Evolutionary conservation across 192 early-diverging fungal species (phyloP), one percentile per base, ranked within the genome.

Genomic region (Tieghemiomyces parasiticus): DNA sequence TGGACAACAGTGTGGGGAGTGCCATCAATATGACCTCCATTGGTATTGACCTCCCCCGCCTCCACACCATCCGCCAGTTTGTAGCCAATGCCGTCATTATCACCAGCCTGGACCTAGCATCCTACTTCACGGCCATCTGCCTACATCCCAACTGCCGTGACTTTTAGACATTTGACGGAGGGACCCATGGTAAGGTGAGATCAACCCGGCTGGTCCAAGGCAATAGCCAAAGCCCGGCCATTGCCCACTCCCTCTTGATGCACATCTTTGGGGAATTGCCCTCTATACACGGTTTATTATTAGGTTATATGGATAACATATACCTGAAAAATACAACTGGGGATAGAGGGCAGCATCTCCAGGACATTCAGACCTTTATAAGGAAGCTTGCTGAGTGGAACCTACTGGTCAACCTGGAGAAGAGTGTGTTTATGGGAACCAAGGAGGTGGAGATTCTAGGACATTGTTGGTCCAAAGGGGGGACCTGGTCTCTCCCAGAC

Each of bases 301-400:
- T 71, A n/a, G 20, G 64, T 2, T 71, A 67, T 32, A 67, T 71
- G 20, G 65, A 71, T 61, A 71, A 71, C n/a, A 58, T 71, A 0
- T 71, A 71, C 19, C 35, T 71, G 10, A 67, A 67, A 30, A 32
- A 13, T 14, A 64, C 35, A 0, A 53, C 42, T 0, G 63, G 59
- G 0, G 29, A 67, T 45, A 2, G 13, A 30, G 26, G 0, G 19
- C 30, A 49, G 34, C 70, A 71, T 33, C 32, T 71, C 0, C 1
- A 26, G 9, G 63, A 67, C 8, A 46, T 67, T 28, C 63, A 63
- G 0, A 0, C 31, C 2, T 35, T 71, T 1, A 29, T 58, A 6
- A 2, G 31, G 4, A 31, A 0, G 4, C 34, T 67, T 2, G 59
- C 50, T 0, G 46, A 60, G 0, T 47, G 35, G 19, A 71, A 67